phyloP scores from a whole-genome alignment of 106 monocot genomes.

The Dendrobium chrysotoxum region DNA sequence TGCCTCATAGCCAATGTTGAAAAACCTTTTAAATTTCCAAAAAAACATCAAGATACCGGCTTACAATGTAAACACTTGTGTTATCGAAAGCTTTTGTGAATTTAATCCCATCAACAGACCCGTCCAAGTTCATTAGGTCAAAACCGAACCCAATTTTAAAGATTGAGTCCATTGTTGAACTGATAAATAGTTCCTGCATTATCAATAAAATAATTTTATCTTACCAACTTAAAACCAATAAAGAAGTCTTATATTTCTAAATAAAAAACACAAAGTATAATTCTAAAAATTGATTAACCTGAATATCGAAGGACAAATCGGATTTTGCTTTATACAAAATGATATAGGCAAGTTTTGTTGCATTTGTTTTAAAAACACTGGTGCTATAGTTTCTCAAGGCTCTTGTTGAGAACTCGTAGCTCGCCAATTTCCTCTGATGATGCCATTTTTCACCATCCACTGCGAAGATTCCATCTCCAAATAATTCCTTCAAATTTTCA shows the following conservation, averaged over 20 bases:
- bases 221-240: background rate
- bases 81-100: constrained; percentile 56
- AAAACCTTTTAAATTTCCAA: too few relatives aligned
- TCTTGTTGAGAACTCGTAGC: constrained; percentile 16
- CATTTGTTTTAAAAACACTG: constrained; percentile 29
- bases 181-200: constrained; percentile 13
- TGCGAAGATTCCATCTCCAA: constrained; percentile 8
- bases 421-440: constrained; percentile 14
- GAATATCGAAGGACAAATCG: constrained; percentile 21
- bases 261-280: background rate
- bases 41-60: constrained; percentile 22
- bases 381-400: constrained; percentile 28
- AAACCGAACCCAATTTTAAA: constrained; percentile 50
- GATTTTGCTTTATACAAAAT: constrained; percentile 8
- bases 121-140: constrained; percentile 28
- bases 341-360: constrained; percentile 24
- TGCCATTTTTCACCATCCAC: constrained; percentile 18
- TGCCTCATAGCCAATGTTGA: constrained; percentile 17
- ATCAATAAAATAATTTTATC: background rate
- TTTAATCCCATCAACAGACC: constrained; percentile 19
- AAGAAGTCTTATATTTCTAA: background rate
- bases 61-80: constrained; percentile 11
- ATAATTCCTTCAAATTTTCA: constrained; percentile 5
- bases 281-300: constrained; percentile 11
- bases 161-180: constrained; percentile 19